Evolutionary conservation across 768 basidiomycete genomes (phyloP), one percentile per base, ranked within the genome.

Genomic region (Trametes maxima): DNA sequence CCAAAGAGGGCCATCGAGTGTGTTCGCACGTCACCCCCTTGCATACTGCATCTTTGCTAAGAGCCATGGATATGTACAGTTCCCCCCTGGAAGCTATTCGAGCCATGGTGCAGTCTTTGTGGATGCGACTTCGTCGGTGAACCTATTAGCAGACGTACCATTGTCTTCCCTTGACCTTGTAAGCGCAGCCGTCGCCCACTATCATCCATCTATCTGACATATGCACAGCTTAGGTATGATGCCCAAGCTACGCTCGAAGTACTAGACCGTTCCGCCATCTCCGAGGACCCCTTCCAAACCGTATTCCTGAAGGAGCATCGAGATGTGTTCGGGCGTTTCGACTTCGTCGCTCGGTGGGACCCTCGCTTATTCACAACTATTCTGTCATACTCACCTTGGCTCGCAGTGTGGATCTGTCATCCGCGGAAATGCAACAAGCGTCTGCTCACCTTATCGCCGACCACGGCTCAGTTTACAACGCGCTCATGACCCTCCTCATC

Each of bases 81-180:
- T 82, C 63, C 56, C 79, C 3, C 79, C 81, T 10, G 80, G 84
- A 44, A 84, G 86, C 48, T 92, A 90, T 67, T 60, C 69, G 19
- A 74, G 74, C 25, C 72, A 77, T 45, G 77, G 79, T 3, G 80
- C 87, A 8, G 80, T 90, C 19, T 86, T 96, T 51, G 88, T 96
- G 1, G 95, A 95, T 68, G 82, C 88, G 1, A 81, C 86, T 0
- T 92, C 93, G 0, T 80, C 80, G 8, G 78, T 89, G 48, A 98
- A 99, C 70, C 69, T 95, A 11, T 74, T 96, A 21, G 84, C 87
- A 0, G 86, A 83, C 10, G 82, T 95, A 33, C 91, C 95, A 19
- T 66, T 85, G 14, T 82, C 89, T 2, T 94, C 93, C 1, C 77
- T 98, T 1, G 83, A 90, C 51, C 75, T 96, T 74, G 91, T 95